Evolutionary conservation across 2,329 filamentous ascomycete genomes (phyloP), one percentile per base, ranked within the genome.

Genomic region (Claviceps purpurea): DNA sequence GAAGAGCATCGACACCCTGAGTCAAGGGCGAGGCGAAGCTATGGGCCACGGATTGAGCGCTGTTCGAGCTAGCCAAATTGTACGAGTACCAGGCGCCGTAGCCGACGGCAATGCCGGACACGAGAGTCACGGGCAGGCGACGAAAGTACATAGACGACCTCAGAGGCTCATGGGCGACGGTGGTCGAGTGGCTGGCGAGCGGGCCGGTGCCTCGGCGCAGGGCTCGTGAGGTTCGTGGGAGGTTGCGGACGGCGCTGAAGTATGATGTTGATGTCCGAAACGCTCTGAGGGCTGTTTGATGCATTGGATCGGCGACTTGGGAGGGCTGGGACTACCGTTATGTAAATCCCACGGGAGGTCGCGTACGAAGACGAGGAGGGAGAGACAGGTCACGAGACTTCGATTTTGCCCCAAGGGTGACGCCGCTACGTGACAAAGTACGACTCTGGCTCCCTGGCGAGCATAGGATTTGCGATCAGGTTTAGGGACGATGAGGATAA

Each of bases 51-150:
- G 62, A 61, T 24, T 64, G 63, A 53, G 61, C 60, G 37, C 57
- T 57, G 37, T 58, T 44, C 52, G 65, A 61, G 54, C 69, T 67
- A 54, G 68, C 61, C 56, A 58, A 60, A 63, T 76, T 78, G 70
- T 85, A 87, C 51, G 78, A 77, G 70, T 89, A 89, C 77, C 84
- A 90, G 58, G 85, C 84, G 56, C 85, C 84, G 69, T 84, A 87
- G 59, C 84, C 85, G 53, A 87, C 84, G 55, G 68, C 61, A 54
- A 87, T 74, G 62, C 81, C 80, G 56, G 85, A 84, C 53, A 85
- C 75, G 54, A 89, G 67, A 54, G 82, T 84, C 59, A 81, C 73
- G 5, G 79, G 79, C 58, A 86, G 73, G 59, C 82, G 77, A 57
- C 86, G 82, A 63, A 84, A 70, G 68, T 86, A 84, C 86, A 91